Conservation (phyloP, 768 basidiomycete species). For the Suillus variegatus region DNA sequence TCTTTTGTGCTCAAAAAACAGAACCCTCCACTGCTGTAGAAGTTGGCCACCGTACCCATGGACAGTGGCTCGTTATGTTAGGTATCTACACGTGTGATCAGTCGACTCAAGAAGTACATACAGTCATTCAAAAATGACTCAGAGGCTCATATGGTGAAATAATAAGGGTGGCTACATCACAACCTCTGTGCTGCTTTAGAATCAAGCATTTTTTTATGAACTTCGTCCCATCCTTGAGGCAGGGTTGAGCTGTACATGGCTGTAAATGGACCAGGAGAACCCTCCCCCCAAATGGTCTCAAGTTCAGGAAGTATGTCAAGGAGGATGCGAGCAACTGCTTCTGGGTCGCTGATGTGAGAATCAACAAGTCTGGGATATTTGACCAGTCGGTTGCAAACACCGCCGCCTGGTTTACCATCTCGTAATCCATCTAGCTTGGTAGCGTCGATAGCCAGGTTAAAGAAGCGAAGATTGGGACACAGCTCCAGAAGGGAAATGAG, state of each 20-base stretch:
- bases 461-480: constrained; percentile 5
- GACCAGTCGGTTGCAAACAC: constrained; percentile 8
- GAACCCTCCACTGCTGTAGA: background rate
- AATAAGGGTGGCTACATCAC: background rate
- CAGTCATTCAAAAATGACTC: background rate
- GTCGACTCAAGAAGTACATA: background rate
- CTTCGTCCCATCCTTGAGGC: background rate
- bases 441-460: constrained; percentile 5
- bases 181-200: background rate
- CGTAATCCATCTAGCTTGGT: constrained; percentile 2
- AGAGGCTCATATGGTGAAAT: background rate
- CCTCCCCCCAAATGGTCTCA: background rate
- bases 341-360: constrained; percentile 5
- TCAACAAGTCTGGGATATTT: background rate
- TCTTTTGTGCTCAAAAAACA: background rate
- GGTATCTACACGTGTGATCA: background rate
- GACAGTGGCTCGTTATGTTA: background rate
- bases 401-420: constrained; percentile 1
- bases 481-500: constrained; percentile 1
- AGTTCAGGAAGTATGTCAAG: constrained; percentile 8
- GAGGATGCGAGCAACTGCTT: constrained; percentile 4
- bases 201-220: background rate
- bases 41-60: background rate
- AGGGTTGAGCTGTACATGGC: background rate
- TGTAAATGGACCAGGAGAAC: background rate